Evolutionary conservation across 2,329 filamentous ascomycete species (phyloP), one percentile per base, ranked within the genome.

Genomic region (Microcyclosporella mali): DNA sequence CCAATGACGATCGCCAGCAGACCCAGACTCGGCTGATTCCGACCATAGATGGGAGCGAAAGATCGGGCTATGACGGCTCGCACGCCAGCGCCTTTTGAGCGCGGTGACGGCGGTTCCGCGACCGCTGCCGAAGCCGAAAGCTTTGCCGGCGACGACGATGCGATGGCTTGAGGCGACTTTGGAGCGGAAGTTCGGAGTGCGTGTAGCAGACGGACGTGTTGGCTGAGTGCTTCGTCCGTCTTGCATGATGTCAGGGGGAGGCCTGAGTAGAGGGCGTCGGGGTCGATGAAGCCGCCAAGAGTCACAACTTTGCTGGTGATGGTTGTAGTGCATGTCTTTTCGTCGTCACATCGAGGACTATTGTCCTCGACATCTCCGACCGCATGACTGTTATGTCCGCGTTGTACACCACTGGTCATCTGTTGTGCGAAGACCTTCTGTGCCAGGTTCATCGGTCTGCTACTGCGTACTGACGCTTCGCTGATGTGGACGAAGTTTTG

Each of bases 61-160:
- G 40, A 45, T 11, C 36, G 15, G 14, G 43, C 46, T 6, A 49
- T 43, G 7, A 49, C 43, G 29, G 28, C 31, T 29, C 40, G 12
- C 6, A 46, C 37, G 10, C 46, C 46, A 16, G 30, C 41, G 15
- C 42, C 47, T 37, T n/a, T 47, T 47, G 8, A 50, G 36, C 2
- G 45, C 47, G 7, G 29, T 15, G 9, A 33, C 33, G 16, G 45
- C 47, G 3, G 25, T 27, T 33, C 45, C 47, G 8, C 47, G 44
- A 33, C 37, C 40, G 4, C 21, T 34, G 10, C 47, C 47, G 17
- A 41, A 31, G 12, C 47, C 47, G 9, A 47, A 47, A 4, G 37
- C 47, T 18, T 38, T 39, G 17, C 47, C 47, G 6, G 37, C 47
- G 6, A 47, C 41, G 18, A 50, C 33, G 3, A 50, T 36, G 28